Base-by-base conservation (phyloP, 2,329 filamentous ascomycete species). In the Chaetomiaceae sp. region DNA sequence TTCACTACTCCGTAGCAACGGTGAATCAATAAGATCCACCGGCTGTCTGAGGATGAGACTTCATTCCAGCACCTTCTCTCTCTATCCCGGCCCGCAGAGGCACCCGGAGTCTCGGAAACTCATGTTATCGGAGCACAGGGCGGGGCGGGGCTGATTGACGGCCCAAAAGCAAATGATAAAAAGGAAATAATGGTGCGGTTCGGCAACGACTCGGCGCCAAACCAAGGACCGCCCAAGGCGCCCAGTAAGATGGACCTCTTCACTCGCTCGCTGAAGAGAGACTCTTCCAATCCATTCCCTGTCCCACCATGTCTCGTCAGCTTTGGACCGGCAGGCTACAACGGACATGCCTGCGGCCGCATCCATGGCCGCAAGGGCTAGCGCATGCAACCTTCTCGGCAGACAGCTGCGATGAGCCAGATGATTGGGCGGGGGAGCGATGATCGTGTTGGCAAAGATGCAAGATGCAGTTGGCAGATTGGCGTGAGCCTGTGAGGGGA, bases 301-400 rank as follows among this genome's bases (percentile, higher is more conserved):
- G 40, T 48, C 38, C 27, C 37, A 33, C 42, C 20, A 21, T 32
- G 48, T 51, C 40, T 25, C 45, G 16, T 51, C 16, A 4, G 40
- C n/a, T 16, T 44, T 10, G n/a, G 41, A 46, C 25, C 8, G 29
- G 34, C 34, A 18, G 42, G 11, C n/a, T 34, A 29, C 52, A n/a
- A 37, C 10, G 30, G 32, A 27, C 37, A 29, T 40, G 44, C 9
- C 48, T 50, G 41, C 33, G 25, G 45, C 45, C 32, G 40, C 8
- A 33, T n/a, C 8, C 45, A 38, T 25, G 25, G 27, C 33, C 11
- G 21, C 38, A 25, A 29, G 18, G 30, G 29, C 48, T 45, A 45
- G 42, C 21, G 51, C 54, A 56, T 57, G 51, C 55, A 55, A 49
- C 48, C 45, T 49, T 29, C 16, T 48, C 40, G 53, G 48, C 43